Base-by-base conservation (phyloP, 2,329 filamentous ascomycete genomes). In the Penicillium aurantiogriseum region DNA sequence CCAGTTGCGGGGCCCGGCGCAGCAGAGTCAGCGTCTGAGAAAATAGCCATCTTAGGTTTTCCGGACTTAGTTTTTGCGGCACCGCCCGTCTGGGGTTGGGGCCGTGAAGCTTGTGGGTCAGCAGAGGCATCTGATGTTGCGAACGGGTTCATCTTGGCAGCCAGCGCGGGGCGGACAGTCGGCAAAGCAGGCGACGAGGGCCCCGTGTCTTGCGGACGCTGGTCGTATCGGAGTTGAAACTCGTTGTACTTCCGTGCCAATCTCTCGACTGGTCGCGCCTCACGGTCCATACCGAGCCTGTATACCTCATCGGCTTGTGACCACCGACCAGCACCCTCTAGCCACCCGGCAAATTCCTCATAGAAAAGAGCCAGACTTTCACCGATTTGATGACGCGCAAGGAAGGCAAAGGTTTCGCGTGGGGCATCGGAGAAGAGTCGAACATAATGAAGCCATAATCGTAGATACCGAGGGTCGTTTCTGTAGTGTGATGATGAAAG, bases 241-340 rank as follows among this genome's bases (percentile, higher is more conserved):
- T 97, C 93, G 67, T 86, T 88, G 76, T 92, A 97, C 76, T 97
- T 97, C 70, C 94, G 88, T 56, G 92, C 71, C 62, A 99, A 78
- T 44, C 94, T 84, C 71, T 92, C 88, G 0, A 85, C 83, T 2
- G 94, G 94, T 38, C 90, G 84, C 4, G 94, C 94, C 67, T 95
- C 92, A 42, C 87, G 87, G 73, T 97, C 90, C 53, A 99, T 88
- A 2, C 94, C 94, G 63, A 96, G 80, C 66, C 88, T 87, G 73
- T 95, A 97, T 0, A 99, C 90, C 74, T 99, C 94, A 67, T 96
- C 92, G 0, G 94, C 93, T 74, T 99, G 94, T 23, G 81, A 83
- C 89, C 91, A 97, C 62, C 93, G 83, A 15, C 87, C 89, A 7
- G 88, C 89, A 36, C 85, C 82, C 77, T 99, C 94, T 7, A 99